Base-by-base conservation (phyloP, 2,329 filamentous ascomycete genomes). In the Colletotrichum lini region DNA sequence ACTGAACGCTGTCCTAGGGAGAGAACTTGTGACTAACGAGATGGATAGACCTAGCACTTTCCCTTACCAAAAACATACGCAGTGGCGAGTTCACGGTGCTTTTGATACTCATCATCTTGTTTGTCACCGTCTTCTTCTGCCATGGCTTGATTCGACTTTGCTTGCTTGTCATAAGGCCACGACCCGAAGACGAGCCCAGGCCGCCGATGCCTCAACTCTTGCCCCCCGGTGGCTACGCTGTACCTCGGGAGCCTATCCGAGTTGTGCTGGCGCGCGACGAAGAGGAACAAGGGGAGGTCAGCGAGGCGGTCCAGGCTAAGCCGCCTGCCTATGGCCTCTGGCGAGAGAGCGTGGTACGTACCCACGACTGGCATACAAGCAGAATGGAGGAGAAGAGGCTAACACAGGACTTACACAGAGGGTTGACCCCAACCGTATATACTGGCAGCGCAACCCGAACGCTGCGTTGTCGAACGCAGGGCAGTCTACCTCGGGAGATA, bases 241-340 rank as follows among this genome's bases (percentile, higher is more conserved):
- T 94, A 44, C 94, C 94, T 4, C 82, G 86, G 10, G 85, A 88
- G 35, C 95, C 95, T 1, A 97, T 97, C 72, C 91, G 88, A 50
- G 93, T 97, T 13, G 89, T 93, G 21, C 86, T 96, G 56, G 90
- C 91, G 2, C 87, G 89, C 50, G 94, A 96, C 77, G 93, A 95
- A 77, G 93, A 95, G 77, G 88, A 89, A 21, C 87, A 84, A 2
- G 79, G 60, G 16, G 66, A 65, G 21, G 18, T 65, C n/a, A 88
- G 85, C 61, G 87, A 90, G 70, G 82, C 87, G 0, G 82, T 83
- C 52, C 90, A 91, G 75, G 74, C 86, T 23, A 89, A 91, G 10
- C 95, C 95, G 4, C 95, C 95, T 0, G 94, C 94, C 2, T 98
- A 98, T 78, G 95, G 95, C 0, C 83, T 94, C 1, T 97, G 94